Base-by-base conservation (phyloP, 2,329 filamentous ascomycete genomes). In the Laburnicola sp. region DNA sequence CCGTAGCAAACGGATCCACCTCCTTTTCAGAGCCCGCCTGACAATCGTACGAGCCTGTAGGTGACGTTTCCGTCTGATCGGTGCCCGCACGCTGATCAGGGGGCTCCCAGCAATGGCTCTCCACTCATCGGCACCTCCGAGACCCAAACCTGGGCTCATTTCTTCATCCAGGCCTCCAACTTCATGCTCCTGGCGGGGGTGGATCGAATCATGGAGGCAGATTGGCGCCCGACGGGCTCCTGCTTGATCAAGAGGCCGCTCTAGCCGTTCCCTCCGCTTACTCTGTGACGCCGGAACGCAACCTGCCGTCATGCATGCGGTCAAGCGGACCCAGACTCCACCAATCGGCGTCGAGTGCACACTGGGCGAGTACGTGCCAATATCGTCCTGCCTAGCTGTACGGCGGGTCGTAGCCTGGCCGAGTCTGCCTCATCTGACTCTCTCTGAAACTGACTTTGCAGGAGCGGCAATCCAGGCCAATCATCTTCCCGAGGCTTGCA, bases 241-340 rank as follows among this genome's bases (percentile, higher is more conserved):
- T 56, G 40, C 48, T 43, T 37, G 47, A 36, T 47, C 21, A 52
- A 40, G 35, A 32, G 37, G 27, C 32, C 30, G 34, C 48, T 56
- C 46, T 30, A 48, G 48, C 46, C 35, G 32, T 51, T 45, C 9
- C 7, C 45, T 51, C 25, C 8, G 6, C 39, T 31, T 40, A 32
- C 11, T 51, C 38, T 50, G 37, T 57, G 31, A 58, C 44, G 38
- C 49, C 25, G 11, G 43, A 48, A 58, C 50, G 36, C 31, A 34
- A 51, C 45, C 45, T 51, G 34, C 45, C 42, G 32, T 55, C 25
- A 59, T 59, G 23, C 44, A 57, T 54, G 50, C 36, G 40, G 42
- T 57, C 36, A 55, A 51, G 26, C 35, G 23, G 46, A 52, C 41
- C 35, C 7, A 51, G 35, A 53, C 38, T 50, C 50, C 9, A 50